Conservation (phyloP, 805 yeast species). For the Metschnikowia gelsemii region DNA sequence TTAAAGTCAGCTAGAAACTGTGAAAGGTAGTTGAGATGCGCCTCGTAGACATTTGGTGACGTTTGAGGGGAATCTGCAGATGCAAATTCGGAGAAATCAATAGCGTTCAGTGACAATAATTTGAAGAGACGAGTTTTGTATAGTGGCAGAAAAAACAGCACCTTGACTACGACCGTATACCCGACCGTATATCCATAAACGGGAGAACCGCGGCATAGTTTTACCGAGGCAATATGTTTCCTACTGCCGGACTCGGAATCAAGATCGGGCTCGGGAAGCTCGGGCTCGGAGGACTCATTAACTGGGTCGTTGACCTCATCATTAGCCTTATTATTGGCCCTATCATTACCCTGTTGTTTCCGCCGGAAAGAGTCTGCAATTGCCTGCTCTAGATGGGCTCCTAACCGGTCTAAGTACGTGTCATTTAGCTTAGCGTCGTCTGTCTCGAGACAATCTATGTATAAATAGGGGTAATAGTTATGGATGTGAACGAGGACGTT, state of each 20-base stretch:
- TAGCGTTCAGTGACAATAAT: conserved; percentile 36
- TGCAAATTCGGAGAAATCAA: conserved; percentile 14
- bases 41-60: conserved; percentile 48
- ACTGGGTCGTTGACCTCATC: conserved; percentile 14
- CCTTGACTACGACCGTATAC: conserved; percentile 62
- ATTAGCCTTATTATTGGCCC: too few species aligned
- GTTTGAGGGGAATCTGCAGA: background rate
- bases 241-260: conserved; percentile 14
- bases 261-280: conserved; percentile 7
- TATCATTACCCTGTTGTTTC: conserved; percentile 13
- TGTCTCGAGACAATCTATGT: conserved; percentile 55
- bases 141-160: conserved; percentile 63
- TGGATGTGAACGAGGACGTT: conserved; percentile 66
- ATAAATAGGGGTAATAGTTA: conserved; percentile 81
- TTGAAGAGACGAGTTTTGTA: conserved; percentile 52
- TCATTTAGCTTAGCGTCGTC: conserved; percentile 17
- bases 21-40: conserved; percentile 72
- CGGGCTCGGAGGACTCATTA: conserved; percentile 14
- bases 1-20: conserved; percentile 86
- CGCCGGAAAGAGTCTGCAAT: conserved; percentile 40
- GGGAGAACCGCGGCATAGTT: conserved; percentile 70
- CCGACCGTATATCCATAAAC: conserved; percentile 83
- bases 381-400: conserved; percentile 43
- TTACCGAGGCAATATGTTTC: conserved; percentile 56
- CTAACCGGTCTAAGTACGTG: conserved; percentile 40